Conservation (phyloP, 2,329 filamentous ascomycete genomes). For the Dactylellina drechsleri region DNA sequence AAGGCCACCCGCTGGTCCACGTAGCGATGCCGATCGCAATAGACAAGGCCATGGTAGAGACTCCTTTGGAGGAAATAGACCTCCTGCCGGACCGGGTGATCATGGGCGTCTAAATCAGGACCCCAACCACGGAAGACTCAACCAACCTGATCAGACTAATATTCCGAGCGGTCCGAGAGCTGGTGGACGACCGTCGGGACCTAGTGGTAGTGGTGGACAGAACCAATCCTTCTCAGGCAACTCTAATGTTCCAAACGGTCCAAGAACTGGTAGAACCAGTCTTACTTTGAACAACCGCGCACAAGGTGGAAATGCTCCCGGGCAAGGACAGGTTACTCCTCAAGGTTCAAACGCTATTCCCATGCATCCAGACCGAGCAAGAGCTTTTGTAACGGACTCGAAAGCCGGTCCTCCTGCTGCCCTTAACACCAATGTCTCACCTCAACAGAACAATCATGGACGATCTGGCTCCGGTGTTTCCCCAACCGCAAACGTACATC, state of each 20-base stretch:
- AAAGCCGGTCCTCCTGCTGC: constrained; percentile 18
- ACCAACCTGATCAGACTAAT: constrained; percentile 56
- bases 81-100: constrained; percentile 42
- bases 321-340: constrained; percentile 10
- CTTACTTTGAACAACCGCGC: constrained; percentile 45
- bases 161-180: constrained; percentile 57
- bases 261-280: constrained; percentile 54
- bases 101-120: constrained; percentile 57
- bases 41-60: constrained; percentile 46
- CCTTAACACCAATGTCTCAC: constrained; percentile 37
- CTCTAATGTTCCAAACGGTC: constrained; percentile 56
- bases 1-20: constrained; percentile 57
- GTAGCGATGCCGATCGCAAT: constrained; percentile 56
- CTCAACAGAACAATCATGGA: constrained; percentile 42
- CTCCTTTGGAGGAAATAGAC: constrained; percentile 50
- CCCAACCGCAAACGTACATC: constrained; percentile 42
- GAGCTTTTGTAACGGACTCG: constrained; percentile 29
- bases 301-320: constrained; percentile 26
- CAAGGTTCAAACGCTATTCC: constrained; percentile 34
- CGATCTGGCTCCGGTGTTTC: constrained; percentile 36
- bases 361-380: constrained; percentile 50
- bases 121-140: constrained; percentile 58
- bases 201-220: constrained; percentile 35
- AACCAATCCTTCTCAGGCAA: constrained; percentile 28
- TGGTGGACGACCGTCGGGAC: constrained; percentile 39